These are phyloP conservation scores for Ulota crispa DNA, from an alignment of 225 moss, liverwort and hornwort genomes.

Conservation along the genomic window DNA sequence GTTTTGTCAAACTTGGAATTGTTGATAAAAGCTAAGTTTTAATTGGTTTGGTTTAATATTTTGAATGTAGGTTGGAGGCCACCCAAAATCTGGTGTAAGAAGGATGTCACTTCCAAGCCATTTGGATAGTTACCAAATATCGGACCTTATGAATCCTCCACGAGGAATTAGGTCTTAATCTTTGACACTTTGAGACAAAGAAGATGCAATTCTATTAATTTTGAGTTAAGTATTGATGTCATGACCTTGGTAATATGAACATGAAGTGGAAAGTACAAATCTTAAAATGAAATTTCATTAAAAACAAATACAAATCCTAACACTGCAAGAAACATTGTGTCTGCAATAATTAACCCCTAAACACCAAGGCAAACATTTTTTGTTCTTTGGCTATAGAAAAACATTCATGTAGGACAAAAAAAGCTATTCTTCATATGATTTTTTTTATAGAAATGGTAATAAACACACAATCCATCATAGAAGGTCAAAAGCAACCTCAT, in stretches of 20 bases:
- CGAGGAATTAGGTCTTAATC: constrained; percentile 56
- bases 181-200: constrained; percentile 9
- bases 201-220: background rate
- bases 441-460: too few species aligned
- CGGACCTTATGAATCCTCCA: constrained; percentile 49
- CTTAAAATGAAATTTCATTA: background rate
- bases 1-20: too few species aligned
- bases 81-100: constrained; percentile 19
- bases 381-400: too few species aligned
- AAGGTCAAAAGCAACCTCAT: too few species aligned
- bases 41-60: accelerated
- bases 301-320: too few species aligned
- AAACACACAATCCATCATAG: too few species aligned
- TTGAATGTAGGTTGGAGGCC: background rate
- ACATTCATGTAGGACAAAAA: too few species aligned
- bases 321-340: too few species aligned
- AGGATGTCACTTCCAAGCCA: constrained; percentile 52
- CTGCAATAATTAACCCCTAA: too few species aligned
- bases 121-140: constrained; percentile 62
- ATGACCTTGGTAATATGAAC: background rate
- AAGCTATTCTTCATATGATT: too few species aligned
- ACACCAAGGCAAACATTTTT: too few species aligned
- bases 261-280: background rate
- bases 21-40: background rate
- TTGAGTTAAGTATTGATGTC: constrained; percentile 11